Percentiles rank a stretch among this genome's conserved stretches.
Evolutionary conservation across 352 stramenopile species (phyloP).

Genomic region (Sclerospora graminicola): DNA sequence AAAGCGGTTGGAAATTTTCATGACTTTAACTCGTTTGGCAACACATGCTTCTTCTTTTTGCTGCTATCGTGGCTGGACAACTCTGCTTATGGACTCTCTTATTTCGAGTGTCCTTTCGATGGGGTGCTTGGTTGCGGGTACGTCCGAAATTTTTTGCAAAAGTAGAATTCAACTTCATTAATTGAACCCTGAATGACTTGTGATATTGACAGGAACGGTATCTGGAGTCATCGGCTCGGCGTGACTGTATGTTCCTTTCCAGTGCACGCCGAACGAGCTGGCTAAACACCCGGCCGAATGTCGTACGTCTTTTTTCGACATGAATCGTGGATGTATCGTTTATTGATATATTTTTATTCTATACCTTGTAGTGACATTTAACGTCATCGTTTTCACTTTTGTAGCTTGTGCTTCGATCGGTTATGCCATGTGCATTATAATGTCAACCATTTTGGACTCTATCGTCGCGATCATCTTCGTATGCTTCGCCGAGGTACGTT

Average conservation of each 20-base stretch:
- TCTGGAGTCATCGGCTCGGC: conserved; percentile 63
- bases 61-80: conserved; percentile 72
- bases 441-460: too few species aligned
- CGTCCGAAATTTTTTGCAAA: conserved; percentile 6
- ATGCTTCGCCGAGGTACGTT: too few species aligned
- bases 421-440: too few species aligned
- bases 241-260: conserved; percentile 61
- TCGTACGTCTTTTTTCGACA: conserved; percentile 31
- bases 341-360: neutral
- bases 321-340: neutral
- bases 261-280: conserved; percentile 47
- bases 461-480: too few species aligned
- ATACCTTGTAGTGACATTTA: conserved; percentile 62
- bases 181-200: conserved; percentile 1
- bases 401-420: too few species aligned
- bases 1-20: too few species aligned
- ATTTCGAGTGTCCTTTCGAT: conserved; percentile 69
- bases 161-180: neutral
- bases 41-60: too few species aligned
- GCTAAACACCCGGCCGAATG: conserved; percentile 32
- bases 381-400: conserved; percentile 72
- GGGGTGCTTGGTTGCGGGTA: conserved; percentile 70
- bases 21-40: too few species aligned
- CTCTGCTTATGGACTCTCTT: conserved; percentile 69
- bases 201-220: conserved; percentile 32